phyloP scores from a whole-genome alignment of 2,329 filamentous ascomycete species.

The Trichoderma citrinoviride region DNA sequence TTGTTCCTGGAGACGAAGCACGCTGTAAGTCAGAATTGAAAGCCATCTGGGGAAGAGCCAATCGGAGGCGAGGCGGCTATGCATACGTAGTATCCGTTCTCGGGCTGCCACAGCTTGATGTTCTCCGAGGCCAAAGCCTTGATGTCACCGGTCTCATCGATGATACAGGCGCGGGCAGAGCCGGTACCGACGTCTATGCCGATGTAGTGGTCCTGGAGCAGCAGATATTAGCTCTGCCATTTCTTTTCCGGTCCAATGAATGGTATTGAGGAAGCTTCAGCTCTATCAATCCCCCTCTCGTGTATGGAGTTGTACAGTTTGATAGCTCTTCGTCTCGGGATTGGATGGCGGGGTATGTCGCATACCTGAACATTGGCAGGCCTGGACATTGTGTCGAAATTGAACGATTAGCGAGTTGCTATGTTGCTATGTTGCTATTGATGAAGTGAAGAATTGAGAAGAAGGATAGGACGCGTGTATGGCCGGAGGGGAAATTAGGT shows the following conservation, averaged over 20 bases:
- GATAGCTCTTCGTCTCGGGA: neutral
- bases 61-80: neutral
- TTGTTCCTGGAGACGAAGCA: slow-evolving; percentile 67
- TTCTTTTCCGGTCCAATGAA: neutral
- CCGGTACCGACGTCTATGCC: slow-evolving; percentile 97
- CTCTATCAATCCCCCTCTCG: neutral
- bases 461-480: slow-evolving; percentile 1
- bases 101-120: slow-evolving; percentile 77
- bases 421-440: too few species aligned
- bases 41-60: neutral
- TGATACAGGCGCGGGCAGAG: slow-evolving; percentile 91
- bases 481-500: neutral
- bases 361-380: slow-evolving; percentile 36
- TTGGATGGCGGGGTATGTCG: neutral
- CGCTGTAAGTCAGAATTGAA: slow-evolving; percentile 14
- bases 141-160: slow-evolving; percentile 88
- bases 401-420: slow-evolving; percentile 24
- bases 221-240: neutral
- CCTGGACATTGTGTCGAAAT: slow-evolving; percentile 31
- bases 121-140: slow-evolving; percentile 69
- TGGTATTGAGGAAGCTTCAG: neutral
- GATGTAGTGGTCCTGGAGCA: slow-evolving; percentile 59
- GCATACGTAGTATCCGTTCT: slow-evolving; percentile 70
- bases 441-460: slow-evolving; percentile 21
- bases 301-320: neutral